phyloP scores from a whole-genome alignment of 306 rosid species.

The Biancaea sappan region DNA sequence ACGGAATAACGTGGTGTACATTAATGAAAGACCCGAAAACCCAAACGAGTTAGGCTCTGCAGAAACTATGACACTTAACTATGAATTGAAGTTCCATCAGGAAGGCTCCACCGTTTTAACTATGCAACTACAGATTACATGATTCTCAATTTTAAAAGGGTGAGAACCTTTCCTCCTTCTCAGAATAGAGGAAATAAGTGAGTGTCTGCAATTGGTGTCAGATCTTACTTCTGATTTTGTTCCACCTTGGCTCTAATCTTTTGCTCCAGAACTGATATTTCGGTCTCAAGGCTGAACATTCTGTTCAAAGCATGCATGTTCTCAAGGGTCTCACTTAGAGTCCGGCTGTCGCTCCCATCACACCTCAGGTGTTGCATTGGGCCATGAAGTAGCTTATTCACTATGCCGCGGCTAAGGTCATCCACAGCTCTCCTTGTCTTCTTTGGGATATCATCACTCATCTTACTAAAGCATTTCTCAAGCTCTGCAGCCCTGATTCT shows the following conservation, averaged over 20 bases:
- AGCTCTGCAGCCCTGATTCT: constrained; percentile 92
- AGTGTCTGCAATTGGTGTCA: constrained; percentile 34
- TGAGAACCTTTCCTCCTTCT: constrained; percentile 61
- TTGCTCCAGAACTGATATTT: constrained; percentile 84
- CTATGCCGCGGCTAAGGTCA: constrained; percentile 96
- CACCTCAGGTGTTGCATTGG: constrained; percentile 99
- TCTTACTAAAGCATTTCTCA: constrained; percentile 88
- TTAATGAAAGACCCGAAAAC: constrained; percentile 34
- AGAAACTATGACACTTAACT: constrained; percentile 32
- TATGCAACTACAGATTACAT: constrained; percentile 43
- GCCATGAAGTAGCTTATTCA: constrained; percentile 96
- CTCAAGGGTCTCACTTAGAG: constrained; percentile 89
- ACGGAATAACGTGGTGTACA: constrained; percentile 28
- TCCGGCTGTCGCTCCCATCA: constrained; percentile 93
- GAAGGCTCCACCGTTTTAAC: constrained; percentile 40
- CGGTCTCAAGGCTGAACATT: constrained; percentile 97
- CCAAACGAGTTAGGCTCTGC: constrained; percentile 39
- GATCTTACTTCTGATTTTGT: constrained; percentile 70
- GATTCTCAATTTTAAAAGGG: constrained; percentile 34
- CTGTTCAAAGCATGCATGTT: constrained; percentile 98
- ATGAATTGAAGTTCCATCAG: constrained; percentile 45
- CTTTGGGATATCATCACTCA: constrained; percentile 95
- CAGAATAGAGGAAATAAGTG: constrained; percentile 48
- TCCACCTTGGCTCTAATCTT: constrained; percentile 97
- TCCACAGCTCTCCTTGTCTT: constrained; percentile 90